These are phyloP conservation scores for Saccharomycopsis selenospora DNA, from an alignment of 805 yeast species.

Conservation along the genomic window DNA sequence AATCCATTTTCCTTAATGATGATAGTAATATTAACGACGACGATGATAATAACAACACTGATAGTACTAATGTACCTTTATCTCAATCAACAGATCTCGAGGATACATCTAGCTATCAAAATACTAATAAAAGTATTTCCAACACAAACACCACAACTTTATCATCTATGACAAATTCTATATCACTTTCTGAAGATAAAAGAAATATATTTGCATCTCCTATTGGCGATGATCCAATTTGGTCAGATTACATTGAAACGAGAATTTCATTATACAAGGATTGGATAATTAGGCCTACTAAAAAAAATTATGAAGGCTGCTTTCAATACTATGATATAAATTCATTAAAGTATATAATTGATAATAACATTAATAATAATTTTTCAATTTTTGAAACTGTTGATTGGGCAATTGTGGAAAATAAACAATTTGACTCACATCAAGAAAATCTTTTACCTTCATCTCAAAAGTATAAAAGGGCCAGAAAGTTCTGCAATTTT, in stretches of 20 bases:
- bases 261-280: conserved; percentile 13
- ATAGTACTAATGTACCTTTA: too few relatives aligned
- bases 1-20: too few relatives aligned
- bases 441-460: background rate
- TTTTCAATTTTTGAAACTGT: background rate
- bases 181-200: too few relatives aligned
- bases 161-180: too few relatives aligned
- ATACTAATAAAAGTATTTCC: too few relatives aligned
- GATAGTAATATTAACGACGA: too few relatives aligned
- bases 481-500: background rate
- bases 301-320: background rate
- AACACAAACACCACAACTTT: too few relatives aligned
- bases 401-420: conserved; percentile 19
- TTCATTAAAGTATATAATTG: background rate
- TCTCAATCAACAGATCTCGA: conserved; percentile 6
- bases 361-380: background rate
- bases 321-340: background rate
- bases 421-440: background rate
- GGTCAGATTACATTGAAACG: conserved; percentile 17
- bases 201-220: conserved; percentile 4
- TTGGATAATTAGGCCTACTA: conserved; percentile 13
- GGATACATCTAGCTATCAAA: too few relatives aligned
- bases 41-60: too few relatives aligned
- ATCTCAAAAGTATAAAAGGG: background rate
- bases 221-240: conserved; percentile 15